Percentiles rank a stretch among this genome's conserved stretches.
Conservation (phyloP, 2,329 filamentous ascomycete genomes). For the Tolypocladium nubicola region DNA sequence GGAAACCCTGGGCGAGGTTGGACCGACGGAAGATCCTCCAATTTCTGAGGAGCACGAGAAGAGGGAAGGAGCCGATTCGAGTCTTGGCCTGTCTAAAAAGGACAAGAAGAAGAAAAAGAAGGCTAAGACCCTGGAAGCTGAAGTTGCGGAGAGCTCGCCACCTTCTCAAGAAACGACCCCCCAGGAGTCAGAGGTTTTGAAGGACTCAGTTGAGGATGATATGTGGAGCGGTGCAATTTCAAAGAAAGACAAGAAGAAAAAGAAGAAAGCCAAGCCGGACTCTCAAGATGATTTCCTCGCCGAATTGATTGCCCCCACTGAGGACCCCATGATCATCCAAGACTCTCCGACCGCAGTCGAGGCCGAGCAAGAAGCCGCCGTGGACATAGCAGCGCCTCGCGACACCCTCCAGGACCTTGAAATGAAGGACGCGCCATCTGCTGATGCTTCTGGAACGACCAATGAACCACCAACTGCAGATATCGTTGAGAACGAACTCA, state of each 20-base stretch:
- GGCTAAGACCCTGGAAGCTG: slow-evolving; percentile 6
- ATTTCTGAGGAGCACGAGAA: slow-evolving; percentile 1
- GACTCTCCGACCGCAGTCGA: neutral
- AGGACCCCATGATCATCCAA: neutral
- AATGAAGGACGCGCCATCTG: neutral
- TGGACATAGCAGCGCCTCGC: neutral
- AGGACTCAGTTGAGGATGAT: slow-evolving; percentile 2
- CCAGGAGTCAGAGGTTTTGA: slow-evolving; percentile 5
- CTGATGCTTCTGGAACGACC: too few species aligned
- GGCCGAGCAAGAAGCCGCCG: neutral
- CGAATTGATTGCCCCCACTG: slow-evolving; percentile 1
- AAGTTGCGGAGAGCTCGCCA: slow-evolving; percentile 6
- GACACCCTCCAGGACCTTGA: neutral
- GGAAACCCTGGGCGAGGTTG: slow-evolving; percentile 9
- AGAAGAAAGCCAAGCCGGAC: slow-evolving; percentile 6
- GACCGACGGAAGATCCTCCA: neutral
- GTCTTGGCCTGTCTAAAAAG: slow-evolving; percentile 9
- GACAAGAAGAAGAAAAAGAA: slow-evolving; percentile 21
- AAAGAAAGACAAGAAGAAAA: slow-evolving; percentile 19
- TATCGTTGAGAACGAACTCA: neutral
- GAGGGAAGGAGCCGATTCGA: slow-evolving; percentile 4
- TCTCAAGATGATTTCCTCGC: slow-evolving; percentile 1
- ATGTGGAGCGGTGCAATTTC: slow-evolving; percentile 6
- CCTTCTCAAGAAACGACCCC: slow-evolving; percentile 2
- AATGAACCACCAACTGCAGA: neutral